phyloP scores from a whole-genome alignment of 2,329 filamentous ascomycete genomes.

The Venturiaceae sp. region DNA sequence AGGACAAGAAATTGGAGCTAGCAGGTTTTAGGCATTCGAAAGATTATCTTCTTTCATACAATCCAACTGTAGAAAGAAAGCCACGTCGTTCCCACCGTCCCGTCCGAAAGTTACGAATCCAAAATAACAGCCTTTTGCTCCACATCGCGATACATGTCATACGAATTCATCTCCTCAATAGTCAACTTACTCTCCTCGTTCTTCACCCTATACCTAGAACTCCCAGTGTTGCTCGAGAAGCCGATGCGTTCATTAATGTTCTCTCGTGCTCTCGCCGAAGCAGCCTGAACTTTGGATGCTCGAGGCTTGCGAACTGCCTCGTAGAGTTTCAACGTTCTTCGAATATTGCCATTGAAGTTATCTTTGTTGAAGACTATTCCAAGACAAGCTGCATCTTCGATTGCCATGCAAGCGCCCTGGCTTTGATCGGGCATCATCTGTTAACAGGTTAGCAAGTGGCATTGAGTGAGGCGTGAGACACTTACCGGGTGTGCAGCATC shows the following conservation, averaged over 20 bases:
- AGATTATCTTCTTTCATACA: no score
- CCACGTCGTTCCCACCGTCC: no score
- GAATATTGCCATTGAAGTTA: slow-evolving; percentile 35
- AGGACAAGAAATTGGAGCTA: no score
- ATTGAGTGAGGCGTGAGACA: not conserved
- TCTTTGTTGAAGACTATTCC: slow-evolving; percentile 43
- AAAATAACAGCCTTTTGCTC: not conserved
- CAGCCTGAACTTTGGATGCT: slow-evolving; percentile 45
- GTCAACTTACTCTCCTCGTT: not conserved
- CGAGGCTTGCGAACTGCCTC: slow-evolving; percentile 48
- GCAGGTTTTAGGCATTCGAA: no score
- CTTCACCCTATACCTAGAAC: not conserved
- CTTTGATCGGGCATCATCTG: slow-evolving; percentile 36
- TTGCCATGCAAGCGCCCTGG: slow-evolving; percentile 53
- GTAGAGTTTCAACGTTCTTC: slow-evolving; percentile 49
- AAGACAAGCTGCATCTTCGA: slow-evolving; percentile 56
- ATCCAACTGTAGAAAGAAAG: no score
- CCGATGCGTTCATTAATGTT: slow-evolving; percentile 1
- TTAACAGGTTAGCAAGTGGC: slow-evolving; percentile 15
- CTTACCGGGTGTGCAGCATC: not conserved
- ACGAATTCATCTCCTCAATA: not conserved
- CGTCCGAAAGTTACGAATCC: no score
- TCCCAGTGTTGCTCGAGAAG: not conserved
- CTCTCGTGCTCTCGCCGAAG: not conserved
- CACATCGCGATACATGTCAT: not conserved